A percentile compares a stretch with the other conserved stretches of the same genome.
These are phyloP conservation scores for Suhomyces sp. DNA, from an alignment of 805 yeast species.

Conservation along the genomic window DNA sequence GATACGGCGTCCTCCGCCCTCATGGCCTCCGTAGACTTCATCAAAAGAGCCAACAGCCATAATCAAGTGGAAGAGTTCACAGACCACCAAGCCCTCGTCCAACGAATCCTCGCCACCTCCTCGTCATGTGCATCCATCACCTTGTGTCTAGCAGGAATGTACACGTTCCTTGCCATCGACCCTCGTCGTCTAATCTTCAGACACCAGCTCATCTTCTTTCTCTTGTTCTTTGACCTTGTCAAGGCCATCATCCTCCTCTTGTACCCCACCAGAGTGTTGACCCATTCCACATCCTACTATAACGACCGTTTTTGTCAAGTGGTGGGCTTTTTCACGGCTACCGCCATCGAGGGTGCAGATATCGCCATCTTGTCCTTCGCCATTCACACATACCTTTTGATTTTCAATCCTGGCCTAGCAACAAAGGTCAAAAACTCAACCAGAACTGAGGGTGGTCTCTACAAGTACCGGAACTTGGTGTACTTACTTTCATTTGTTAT, in stretches of 20 bases:
- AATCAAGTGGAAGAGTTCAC: constrained; percentile 33
- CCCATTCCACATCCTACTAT: constrained; percentile 44
- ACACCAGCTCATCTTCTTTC: constrained; percentile 65
- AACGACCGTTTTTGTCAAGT: constrained; percentile 55
- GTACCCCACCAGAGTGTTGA: constrained; percentile 61
- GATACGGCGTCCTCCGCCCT: not conserved
- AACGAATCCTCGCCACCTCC: constrained; percentile 37
- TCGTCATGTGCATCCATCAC: constrained; percentile 40
- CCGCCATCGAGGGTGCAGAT: constrained; percentile 83
- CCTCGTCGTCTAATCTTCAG: constrained; percentile 62
- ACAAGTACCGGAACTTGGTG: constrained; percentile 53
- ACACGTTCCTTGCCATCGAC: constrained; percentile 61
- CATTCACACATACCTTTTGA: constrained; percentile 71
- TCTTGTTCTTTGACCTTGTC: constrained; percentile 70
- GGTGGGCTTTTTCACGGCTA: constrained; percentile 79
- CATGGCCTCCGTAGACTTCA: not conserved
- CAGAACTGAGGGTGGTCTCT: constrained; percentile 71
- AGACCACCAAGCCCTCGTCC: constrained; percentile 25
- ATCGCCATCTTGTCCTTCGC: constrained; percentile 81
- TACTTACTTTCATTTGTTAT: constrained; percentile 57
- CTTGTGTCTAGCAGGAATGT: constrained; percentile 59
- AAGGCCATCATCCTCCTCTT: constrained; percentile 69
- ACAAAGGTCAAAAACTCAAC: constrained; percentile 41
- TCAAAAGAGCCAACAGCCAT: constrained; percentile 3
- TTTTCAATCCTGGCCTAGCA: constrained; percentile 57